Evolutionary conservation across 1,284 basidiomycete species (phyloP).

Genomic region (Pseudomicrostroma phylloplanum): DNA sequence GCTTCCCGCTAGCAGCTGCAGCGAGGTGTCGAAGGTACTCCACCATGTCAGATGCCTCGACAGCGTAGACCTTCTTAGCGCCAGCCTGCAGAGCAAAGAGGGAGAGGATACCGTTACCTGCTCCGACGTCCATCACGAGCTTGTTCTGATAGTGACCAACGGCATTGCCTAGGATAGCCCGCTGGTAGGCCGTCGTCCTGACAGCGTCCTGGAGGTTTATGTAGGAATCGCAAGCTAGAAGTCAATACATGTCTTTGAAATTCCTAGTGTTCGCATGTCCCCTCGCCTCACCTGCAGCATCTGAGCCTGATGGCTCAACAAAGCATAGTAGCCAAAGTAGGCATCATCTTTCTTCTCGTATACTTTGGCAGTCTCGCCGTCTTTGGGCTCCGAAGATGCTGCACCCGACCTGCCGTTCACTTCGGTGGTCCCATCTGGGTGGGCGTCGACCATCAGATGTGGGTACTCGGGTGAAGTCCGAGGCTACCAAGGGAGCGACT

Average conservation of each 20-base stretch:
- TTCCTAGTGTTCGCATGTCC: background rate
- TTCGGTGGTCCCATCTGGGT: too few relatives aligned
- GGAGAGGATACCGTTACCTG: slow-evolving; percentile 56
- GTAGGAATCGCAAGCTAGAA: background rate
- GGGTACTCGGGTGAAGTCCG: too few relatives aligned
- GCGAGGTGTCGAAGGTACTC: slow-evolving; percentile 53
- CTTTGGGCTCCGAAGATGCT: slow-evolving; percentile 1
- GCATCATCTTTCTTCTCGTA: slow-evolving; percentile 44
- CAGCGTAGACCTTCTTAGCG: slow-evolving; percentile 54
- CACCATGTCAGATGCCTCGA: slow-evolving; percentile 56
- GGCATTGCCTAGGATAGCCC: slow-evolving; percentile 35
- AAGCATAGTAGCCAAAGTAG: slow-evolving; percentile 45
- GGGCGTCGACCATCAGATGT: too few relatives aligned
- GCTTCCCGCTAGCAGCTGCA: slow-evolving; percentile 30
- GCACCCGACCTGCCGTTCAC: too few relatives aligned
- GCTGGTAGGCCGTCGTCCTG: slow-evolving; percentile 41
- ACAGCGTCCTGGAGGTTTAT: slow-evolving; percentile 26
- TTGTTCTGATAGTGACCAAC: slow-evolving; percentile 27
- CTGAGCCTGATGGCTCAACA: slow-evolving; percentile 40
- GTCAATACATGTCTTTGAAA: background rate
- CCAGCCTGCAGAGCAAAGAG: slow-evolving; percentile 56
- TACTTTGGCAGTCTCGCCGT: background rate
- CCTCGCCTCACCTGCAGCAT: slow-evolving; percentile 32
- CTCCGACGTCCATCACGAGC: slow-evolving; percentile 54
- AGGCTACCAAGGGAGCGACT: too few relatives aligned